phyloP scores from a whole-genome alignment of 148 eudicot species.

The Selenicereus undatus region DNA sequence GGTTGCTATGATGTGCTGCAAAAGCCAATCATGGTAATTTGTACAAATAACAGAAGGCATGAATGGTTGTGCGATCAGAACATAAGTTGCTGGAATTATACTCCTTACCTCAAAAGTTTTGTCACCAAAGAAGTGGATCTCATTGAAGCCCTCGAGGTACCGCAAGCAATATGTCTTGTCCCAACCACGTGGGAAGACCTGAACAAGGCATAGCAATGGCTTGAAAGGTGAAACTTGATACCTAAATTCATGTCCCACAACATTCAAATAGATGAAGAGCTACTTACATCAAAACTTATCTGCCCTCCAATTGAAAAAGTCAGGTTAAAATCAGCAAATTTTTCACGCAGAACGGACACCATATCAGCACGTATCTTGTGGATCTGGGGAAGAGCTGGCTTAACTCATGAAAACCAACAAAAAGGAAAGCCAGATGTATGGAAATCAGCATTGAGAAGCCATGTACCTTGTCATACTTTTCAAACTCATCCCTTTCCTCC shows the following conservation, averaged over 20 bases:
- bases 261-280: slow-evolving; percentile 16
- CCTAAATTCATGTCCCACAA: not conserved
- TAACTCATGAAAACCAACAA: not conserved
- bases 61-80: not conserved
- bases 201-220: not conserved
- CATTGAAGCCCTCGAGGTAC: slow-evolving; percentile 64
- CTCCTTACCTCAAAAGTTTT: slow-evolving; percentile 80
- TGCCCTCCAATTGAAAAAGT: slow-evolving; percentile 95
- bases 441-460: not conserved
- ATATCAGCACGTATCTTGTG: slow-evolving; percentile 77
- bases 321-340: slow-evolving; percentile 75
- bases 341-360: slow-evolving; percentile 86
- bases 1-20: not conserved
- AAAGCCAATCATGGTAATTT: not conserved
- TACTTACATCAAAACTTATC: slow-evolving; percentile 91
- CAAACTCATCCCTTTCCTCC: slow-evolving; percentile 94
- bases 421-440: not conserved
- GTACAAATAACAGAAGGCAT: not conserved
- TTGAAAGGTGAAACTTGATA: not conserved
- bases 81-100: not conserved
- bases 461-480: slow-evolving; percentile 86
- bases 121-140: slow-evolving; percentile 98
- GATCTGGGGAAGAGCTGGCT: slow-evolving; percentile 35
- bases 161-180: slow-evolving; percentile 92
- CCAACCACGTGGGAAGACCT: slow-evolving; percentile 98